phyloP scores from a whole-genome alignment of 2,329 filamentous ascomycete genomes.

The Sporothrix phasma region DNA sequence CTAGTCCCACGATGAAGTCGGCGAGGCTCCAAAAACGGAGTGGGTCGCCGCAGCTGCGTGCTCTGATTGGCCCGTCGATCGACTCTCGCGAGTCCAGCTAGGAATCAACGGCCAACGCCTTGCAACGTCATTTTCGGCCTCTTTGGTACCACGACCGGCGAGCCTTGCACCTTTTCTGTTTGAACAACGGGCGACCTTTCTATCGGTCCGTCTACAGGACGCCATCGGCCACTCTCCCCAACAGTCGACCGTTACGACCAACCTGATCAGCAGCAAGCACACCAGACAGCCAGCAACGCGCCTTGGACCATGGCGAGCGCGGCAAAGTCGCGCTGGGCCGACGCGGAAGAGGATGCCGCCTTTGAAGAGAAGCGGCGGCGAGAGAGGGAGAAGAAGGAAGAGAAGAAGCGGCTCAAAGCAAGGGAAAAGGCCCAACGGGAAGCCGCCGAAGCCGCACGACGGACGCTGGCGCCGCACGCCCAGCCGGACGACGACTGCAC shows the following conservation, averaged over 20 bases:
- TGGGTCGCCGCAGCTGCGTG: not conserved
- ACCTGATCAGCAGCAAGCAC: not conserved
- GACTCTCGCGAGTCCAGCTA: not conserved
- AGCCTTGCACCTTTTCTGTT: not conserved
- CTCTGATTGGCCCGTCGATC: not conserved
- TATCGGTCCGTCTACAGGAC: not conserved
- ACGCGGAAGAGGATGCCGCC: slow-evolving; percentile 70
- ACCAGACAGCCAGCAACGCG: too few relatives aligned
- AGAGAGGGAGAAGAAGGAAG: slow-evolving; percentile 87
- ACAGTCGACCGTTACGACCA: not conserved
- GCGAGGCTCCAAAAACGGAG: slow-evolving; percentile 1
- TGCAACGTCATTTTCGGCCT: slow-evolving; percentile 4
- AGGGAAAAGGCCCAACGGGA: slow-evolving; percentile 31
- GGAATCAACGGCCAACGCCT: not conserved
- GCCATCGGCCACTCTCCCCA: not conserved
- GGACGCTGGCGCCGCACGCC: not conserved
- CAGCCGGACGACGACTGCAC: slow-evolving; percentile 25
- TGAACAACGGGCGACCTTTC: not conserved
- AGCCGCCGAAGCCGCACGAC: slow-evolving; percentile 23
- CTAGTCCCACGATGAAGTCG: not conserved
- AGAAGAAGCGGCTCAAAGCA: slow-evolving; percentile 74
- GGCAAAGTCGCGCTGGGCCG: slow-evolving; percentile 74
- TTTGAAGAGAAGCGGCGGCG: slow-evolving; percentile 61
- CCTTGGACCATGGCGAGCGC: slow-evolving; percentile 44
- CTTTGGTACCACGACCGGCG: not conserved